These are phyloP conservation scores for Cyclotella baltica DNA, from an alignment of 108 stramenopile species.

Conservation along the genomic window DNA sequence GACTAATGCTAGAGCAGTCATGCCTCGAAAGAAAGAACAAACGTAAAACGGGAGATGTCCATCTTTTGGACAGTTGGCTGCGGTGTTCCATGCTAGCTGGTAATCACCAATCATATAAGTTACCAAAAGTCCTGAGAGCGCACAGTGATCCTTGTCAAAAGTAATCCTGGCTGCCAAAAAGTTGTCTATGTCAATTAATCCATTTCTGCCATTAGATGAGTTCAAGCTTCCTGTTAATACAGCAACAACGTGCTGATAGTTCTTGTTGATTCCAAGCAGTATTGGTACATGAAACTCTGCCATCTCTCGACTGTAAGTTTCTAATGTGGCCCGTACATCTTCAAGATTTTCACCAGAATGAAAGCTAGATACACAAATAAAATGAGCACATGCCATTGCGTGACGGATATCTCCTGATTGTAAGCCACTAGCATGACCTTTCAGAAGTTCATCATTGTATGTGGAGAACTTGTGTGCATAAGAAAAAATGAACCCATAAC, in stretches of 20 bases:
- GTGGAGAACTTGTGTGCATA: background rate
- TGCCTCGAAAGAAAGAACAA: conserved; percentile 7
- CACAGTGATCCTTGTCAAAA: background rate
- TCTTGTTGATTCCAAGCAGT: background rate
- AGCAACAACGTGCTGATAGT: conserved; percentile 1
- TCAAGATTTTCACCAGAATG: background rate
- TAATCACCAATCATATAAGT: background rate
- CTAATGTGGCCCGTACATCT: background rate
- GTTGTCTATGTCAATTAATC: background rate
- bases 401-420: conserved; percentile 4
- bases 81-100: background rate
- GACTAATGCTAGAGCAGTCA: conserved; percentile 11
- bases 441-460: background rate
- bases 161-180: background rate
- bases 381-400: background rate
- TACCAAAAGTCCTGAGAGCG: background rate
- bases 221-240: background rate
- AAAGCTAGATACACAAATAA: background rate
- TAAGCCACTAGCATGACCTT: background rate
- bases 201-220: background rate
- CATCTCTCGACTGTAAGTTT: background rate
- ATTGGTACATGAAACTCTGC: background rate
- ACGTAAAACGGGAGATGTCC: background rate
- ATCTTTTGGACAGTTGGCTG: background rate
- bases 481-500: conserved; percentile 5